These are phyloP conservation scores for Cryptosporidium sp. DNA, from an alignment of 169 alveolate species.

Conservation along the genomic window DNA sequence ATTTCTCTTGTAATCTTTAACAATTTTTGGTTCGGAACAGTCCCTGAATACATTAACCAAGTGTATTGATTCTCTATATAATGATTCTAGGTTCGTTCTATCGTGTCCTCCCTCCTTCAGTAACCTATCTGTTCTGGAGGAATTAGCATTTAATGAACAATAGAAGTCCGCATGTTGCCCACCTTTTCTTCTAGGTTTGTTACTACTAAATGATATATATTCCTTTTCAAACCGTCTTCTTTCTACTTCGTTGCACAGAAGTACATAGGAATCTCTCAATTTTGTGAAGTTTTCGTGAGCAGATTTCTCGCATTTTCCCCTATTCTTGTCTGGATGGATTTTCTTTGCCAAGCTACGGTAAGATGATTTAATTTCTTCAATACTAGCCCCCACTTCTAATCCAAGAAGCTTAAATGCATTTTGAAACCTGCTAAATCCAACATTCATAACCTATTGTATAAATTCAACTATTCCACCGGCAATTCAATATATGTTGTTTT, in stretches of 20 bases:
- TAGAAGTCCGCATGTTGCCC: not conserved
- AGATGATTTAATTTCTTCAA: conserved; percentile 22
- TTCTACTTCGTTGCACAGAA: conserved; percentile 33
- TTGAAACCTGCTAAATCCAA: not conserved
- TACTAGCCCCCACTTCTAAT: conserved; percentile 24
- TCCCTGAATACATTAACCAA: not conserved
- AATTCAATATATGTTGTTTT: not conserved
- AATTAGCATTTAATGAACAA: not conserved
- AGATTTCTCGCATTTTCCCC: not conserved
- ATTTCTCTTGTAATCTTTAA: not conserved
- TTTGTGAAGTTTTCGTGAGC: conserved; percentile 64
- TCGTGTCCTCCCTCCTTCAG: not conserved
- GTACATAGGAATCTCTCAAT: conserved; percentile 21
- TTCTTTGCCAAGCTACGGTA: conserved; percentile 36
- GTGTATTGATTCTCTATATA: conserved; percentile 12
- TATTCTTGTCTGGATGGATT: conserved; percentile 62
- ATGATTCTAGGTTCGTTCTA: not conserved
- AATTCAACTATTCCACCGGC: not conserved
- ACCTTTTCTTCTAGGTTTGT: not conserved
- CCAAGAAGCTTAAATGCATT: conserved; percentile 42
- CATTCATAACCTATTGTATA: not conserved
- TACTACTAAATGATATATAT: not conserved
- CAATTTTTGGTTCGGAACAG: not conserved
- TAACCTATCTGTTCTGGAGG: not conserved
- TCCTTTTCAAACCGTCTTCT: conserved; percentile 38